These are phyloP conservation scores for Pseudogymnoascus sp. DNA, from an alignment of 2,329 filamentous ascomycete genomes.

Conservation along the genomic window DNA sequence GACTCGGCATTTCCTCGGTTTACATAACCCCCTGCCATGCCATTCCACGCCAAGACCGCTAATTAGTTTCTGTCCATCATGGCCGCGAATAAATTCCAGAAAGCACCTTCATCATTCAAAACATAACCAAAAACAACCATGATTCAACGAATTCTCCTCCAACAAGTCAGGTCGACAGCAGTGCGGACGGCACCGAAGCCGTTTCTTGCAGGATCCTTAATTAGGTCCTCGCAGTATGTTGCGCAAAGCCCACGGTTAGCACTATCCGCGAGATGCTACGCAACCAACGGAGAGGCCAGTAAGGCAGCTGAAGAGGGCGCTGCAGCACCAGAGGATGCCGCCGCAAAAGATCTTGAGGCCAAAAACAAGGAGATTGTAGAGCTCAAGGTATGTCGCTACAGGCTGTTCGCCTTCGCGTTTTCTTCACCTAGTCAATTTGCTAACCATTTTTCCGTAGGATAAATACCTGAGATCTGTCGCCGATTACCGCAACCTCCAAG, in stretches of 20 bases:
- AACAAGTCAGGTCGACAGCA: slow-evolving; percentile 40
- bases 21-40: slow-evolving; percentile 3
- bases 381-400: slow-evolving; percentile 63
- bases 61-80: slow-evolving; percentile 10
- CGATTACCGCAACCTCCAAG: slow-evolving; percentile 97
- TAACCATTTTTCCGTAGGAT: slow-evolving; percentile 53
- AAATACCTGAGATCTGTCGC: slow-evolving; percentile 90
- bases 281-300: slow-evolving; percentile 40
- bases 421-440: neutral
- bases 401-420: neutral
- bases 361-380: slow-evolving; percentile 70
- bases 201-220: slow-evolving; percentile 31
- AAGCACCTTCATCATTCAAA: neutral
- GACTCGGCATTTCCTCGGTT: slow-evolving; percentile 10
- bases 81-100: slow-evolving; percentile 1
- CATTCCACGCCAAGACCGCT: slow-evolving; percentile 9
- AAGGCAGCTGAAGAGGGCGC: slow-evolving; percentile 36
- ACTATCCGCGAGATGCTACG: slow-evolving; percentile 28
- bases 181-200: slow-evolving; percentile 23
- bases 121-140: slow-evolving; percentile 31
- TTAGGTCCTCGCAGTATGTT: slow-evolving; percentile 34
- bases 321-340: slow-evolving; percentile 39
- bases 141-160: slow-evolving; percentile 45
- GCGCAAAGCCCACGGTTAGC: slow-evolving; percentile 18
- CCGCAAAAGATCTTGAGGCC: slow-evolving; percentile 62